Base-by-base conservation (phyloP, 192 early-diverging fungal species). In the Coemansia sp. region DNA sequence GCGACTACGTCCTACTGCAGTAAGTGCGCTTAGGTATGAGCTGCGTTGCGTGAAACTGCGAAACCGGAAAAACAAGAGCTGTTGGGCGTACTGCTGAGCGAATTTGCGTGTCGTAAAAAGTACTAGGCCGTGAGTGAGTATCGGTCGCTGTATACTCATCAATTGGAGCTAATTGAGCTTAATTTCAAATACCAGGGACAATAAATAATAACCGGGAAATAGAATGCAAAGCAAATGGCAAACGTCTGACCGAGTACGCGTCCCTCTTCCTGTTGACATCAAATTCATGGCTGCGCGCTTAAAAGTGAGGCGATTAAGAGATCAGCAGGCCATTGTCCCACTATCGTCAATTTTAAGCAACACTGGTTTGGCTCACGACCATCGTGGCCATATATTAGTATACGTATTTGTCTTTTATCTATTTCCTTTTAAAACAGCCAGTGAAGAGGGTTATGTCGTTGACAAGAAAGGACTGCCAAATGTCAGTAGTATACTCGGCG, bases 391-490 rank as follows among this genome's bases (percentile, higher is more conserved):
- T 15, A 45, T 47, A 7, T 55, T 53, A 22, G 47, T 43, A 12
- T 13, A 3, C 41, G 13, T 47, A 18, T 47, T 47, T 47, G n/a
- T 20, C 24, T 52, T 29, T 13, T 10, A 56, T 56, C 12, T 32
- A 30, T n/a, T 22, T 16, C 1, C 29, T 16, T 32, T 30, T 6
- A 49, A 20, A 18, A 49, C 8, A 35, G 20, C 20, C 22, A 22
- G 45, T 20, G 18, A 7, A n/a, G 18, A 20, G 45, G 45, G 13
- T 12, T 16, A 56, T 56, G 53, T 56, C 53, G 53, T 30, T 56
- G 53, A 16, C 53, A n/a, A 56, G 30, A 56, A 56, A 56, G 53
- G 53, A 34, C 15, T 56, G 53, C 27, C 53, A 56, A 56, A 56
- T 56, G 53, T 56, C 53, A 56, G 53, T 56, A 32, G 53, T 8